Conservation (phyloP, 345 rosid genomes). For the Eucalyptus polybractea region DNA sequence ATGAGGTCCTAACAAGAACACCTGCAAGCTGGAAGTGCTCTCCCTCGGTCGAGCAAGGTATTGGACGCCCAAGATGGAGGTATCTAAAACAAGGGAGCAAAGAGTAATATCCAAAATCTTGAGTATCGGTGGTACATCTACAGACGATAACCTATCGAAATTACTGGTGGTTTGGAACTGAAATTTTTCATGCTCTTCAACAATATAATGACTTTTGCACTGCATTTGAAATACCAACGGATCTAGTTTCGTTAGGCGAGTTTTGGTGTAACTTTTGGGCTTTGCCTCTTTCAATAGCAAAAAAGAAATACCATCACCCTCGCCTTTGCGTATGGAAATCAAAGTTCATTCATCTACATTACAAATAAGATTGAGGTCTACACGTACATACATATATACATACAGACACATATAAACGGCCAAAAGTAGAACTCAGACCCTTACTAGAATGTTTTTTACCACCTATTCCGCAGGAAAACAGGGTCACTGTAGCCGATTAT, state of each 20-base stretch:
- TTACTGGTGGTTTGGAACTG: background rate
- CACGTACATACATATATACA: background rate
- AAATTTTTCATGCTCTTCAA: background rate
- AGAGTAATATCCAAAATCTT: background rate
- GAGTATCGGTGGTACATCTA: background rate
- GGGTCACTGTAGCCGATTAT: background rate
- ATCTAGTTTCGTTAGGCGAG: too few species aligned
- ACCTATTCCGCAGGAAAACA: background rate
- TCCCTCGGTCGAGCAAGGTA: background rate
- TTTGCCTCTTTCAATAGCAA: too few species aligned
- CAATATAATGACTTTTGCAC: background rate
- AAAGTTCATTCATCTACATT: background rate
- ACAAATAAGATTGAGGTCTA: background rate
- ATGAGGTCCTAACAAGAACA: background rate
- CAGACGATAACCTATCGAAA: background rate
- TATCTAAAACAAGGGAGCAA: background rate
- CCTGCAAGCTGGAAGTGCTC: background rate
- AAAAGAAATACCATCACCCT: background rate
- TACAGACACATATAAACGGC: background rate
- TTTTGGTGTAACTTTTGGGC: too few species aligned
- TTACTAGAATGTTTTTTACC: background rate
- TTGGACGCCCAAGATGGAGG: background rate
- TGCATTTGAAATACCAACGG: background rate
- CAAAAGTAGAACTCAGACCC: background rate
- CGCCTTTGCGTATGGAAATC: background rate